phyloP scores from a whole-genome alignment of 106 monocot species.

The Apostasia ramifera region DNA sequence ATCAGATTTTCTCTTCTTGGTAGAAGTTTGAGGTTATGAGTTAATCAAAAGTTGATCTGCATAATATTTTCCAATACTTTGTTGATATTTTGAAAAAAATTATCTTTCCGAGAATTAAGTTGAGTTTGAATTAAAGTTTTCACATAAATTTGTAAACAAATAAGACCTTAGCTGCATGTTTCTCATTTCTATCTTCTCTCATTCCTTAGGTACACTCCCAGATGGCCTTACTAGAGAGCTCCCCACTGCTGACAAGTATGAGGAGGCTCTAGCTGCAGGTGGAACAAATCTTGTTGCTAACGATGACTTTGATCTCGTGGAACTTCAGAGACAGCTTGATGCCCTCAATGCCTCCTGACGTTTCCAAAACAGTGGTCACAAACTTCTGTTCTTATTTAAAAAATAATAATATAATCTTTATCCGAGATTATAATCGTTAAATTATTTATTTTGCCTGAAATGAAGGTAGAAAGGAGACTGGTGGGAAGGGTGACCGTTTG shows the following conservation, averaged over 20 bases:
- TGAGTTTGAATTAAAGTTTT: not conserved
- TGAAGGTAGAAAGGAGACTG: too few relatives aligned
- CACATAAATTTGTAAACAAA: too few relatives aligned
- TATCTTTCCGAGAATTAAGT: not conserved
- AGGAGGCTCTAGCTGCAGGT: conserved; percentile 13
- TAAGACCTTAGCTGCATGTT: not conserved
- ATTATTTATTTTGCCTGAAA: too few relatives aligned
- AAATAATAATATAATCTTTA: too few relatives aligned
- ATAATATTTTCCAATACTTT: not conserved
- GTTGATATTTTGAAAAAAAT: not conserved
- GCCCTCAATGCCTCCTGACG: conserved; percentile 63
- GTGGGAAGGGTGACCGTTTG: too few relatives aligned
- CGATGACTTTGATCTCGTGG: conserved; percentile 47
- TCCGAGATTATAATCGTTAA: too few relatives aligned
- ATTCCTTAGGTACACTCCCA: conserved; percentile 51
- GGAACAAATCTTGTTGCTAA: conserved; percentile 17
- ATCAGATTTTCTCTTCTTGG: not conserved
- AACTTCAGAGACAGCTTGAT: conserved; percentile 82
- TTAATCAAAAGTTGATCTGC: not conserved
- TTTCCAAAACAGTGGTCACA: too few relatives aligned
- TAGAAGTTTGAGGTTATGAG: too few relatives aligned
- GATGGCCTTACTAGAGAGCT: conserved; percentile 82
- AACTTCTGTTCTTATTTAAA: too few relatives aligned
- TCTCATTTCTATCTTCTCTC: not conserved
- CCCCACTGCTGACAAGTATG: conserved; percentile 59